Evolutionary conservation across 2,329 filamentous ascomycete genomes (phyloP).

Genomic region (Fonsecaea nubica): DNA sequence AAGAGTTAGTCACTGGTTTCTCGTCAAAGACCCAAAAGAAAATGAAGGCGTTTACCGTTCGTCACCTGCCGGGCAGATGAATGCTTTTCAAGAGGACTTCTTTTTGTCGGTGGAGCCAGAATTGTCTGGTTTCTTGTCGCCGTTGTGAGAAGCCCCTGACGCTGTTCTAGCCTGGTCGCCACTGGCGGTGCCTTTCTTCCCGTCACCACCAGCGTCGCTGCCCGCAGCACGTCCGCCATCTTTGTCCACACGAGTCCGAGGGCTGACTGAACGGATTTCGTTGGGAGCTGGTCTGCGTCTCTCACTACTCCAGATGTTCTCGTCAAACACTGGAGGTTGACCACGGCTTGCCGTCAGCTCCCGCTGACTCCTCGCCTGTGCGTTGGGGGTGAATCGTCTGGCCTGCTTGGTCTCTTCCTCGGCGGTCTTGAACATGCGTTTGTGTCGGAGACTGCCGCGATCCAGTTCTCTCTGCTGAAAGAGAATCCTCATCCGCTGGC

Average conservation of each 20-base stretch:
- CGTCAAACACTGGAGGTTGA: conserved; percentile 6
- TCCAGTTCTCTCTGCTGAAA: conserved; percentile 10
- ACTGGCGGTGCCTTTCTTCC: neutral
- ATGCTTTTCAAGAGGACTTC: neutral
- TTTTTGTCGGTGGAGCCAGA: neutral
- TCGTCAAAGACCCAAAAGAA: too few relatives aligned
- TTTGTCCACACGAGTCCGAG: neutral
- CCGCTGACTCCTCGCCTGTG: neutral
- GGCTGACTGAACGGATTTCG: conserved; percentile 9
- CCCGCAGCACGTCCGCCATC: neutral
- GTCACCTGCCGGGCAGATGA: too few relatives aligned
- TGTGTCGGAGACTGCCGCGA: conserved; percentile 8
- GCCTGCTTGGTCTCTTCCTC: conserved; percentile 7
- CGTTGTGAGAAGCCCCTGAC: neutral
- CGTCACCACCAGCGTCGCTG: neutral
- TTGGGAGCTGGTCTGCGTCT: neutral
- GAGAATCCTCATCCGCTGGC: conserved; percentile 1
- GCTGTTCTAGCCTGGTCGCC: neutral
- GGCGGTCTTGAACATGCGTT: conserved; percentile 8
- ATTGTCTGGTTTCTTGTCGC: neutral
- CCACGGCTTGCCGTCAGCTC: conserved; percentile 9
- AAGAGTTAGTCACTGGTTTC: too few relatives aligned
- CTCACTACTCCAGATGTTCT: conserved; percentile 12
- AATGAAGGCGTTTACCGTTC: too few relatives aligned
- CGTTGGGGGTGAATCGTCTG: neutral